Base-by-base conservation (phyloP, 768 basidiomycete species). In the Mycena chlorophos region DNA sequence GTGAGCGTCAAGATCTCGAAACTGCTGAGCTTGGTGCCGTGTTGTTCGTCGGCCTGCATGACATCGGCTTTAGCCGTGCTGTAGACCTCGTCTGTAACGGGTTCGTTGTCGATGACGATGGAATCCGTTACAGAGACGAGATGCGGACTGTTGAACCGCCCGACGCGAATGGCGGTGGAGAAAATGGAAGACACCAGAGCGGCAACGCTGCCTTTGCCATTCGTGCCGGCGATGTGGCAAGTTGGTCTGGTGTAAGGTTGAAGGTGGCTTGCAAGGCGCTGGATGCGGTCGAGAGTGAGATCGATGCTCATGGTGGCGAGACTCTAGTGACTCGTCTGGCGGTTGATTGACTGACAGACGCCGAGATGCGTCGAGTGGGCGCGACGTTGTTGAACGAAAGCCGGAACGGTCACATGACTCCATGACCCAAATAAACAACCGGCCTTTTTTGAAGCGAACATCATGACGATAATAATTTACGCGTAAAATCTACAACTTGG, bases 121-220 rank as follows among this genome's bases (percentile, higher is more conserved):
- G 78, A 86, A 68, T 98, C 96, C 55, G 80, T 73, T 10, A 88
- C 74, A 8, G 84, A 78, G 52, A 96, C 71, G 19, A 98, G 85
- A 69, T 98, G 96, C 0, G 97, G 97, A 58, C 86, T 91, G 69
- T 95, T 98, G 80, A 91, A 98, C 30, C 89, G 80, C 5, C 93
- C 97, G 12, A 90, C 78, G 20, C 74, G 74, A 50, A 89, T 75
- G 1, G 86, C 78, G 4, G 78, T 70, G 4, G 68, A 66, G 6
- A 98, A 73, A 63, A 92, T 88, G 39, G 91, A 91, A 0, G 91
- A 83, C 12, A 97, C 69, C 30, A 94, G 75, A 4, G 88, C 87
- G 1, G 93, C 86, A 13, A 96, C 92, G 62, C 91, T 95, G 30
- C 97, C 97, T 71, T 98, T 99, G 8, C 96, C 96, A 71, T 99